Conservation (phyloP, 805 yeast genomes). For the Myxozyma nipponensis region DNA sequence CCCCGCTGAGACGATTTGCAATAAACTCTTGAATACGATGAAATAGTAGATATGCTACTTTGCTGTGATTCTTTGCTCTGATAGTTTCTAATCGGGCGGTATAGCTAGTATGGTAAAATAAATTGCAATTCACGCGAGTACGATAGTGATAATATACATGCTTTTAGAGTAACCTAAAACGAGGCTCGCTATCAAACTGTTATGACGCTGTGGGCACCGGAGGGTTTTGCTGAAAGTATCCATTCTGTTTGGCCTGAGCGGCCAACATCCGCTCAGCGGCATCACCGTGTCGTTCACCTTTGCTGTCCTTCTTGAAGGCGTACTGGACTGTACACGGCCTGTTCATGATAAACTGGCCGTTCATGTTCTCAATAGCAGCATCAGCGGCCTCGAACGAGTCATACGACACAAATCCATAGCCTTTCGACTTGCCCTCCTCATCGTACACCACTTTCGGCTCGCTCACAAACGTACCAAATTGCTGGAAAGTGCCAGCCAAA, state of each 20-base stretch:
- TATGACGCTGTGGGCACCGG: neutral
- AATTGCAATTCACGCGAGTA: too few species aligned
- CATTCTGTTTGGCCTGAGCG: slow-evolving; percentile 49
- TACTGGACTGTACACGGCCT: slow-evolving; percentile 57
- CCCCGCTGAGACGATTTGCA: too few species aligned
- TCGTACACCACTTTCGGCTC: slow-evolving; percentile 53
- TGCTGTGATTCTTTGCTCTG: too few species aligned
- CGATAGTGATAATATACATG: too few species aligned
- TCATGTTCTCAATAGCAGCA: slow-evolving; percentile 62
- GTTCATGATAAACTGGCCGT: slow-evolving; percentile 68
- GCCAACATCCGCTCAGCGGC: slow-evolving; percentile 70
- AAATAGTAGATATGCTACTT: neutral
- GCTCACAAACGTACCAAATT: slow-evolving; percentile 60
- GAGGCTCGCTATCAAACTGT: neutral
- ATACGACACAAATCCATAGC: slow-evolving; percentile 64
- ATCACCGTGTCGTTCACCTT: slow-evolving; percentile 70
- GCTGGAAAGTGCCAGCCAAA: slow-evolving; percentile 54
- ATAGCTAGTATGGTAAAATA: too few species aligned
- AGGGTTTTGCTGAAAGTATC: slow-evolving; percentile 24
- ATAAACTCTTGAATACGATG: neutral
- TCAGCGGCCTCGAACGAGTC: slow-evolving; percentile 67
- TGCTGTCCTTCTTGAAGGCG: slow-evolving; percentile 62
- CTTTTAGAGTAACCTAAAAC: too few species aligned
- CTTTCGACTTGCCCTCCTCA: slow-evolving; percentile 45
- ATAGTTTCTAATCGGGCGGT: too few species aligned